Conservation (phyloP, 2,329 filamentous ascomycete genomes). For the Fonsecaea pedrosoi region DNA sequence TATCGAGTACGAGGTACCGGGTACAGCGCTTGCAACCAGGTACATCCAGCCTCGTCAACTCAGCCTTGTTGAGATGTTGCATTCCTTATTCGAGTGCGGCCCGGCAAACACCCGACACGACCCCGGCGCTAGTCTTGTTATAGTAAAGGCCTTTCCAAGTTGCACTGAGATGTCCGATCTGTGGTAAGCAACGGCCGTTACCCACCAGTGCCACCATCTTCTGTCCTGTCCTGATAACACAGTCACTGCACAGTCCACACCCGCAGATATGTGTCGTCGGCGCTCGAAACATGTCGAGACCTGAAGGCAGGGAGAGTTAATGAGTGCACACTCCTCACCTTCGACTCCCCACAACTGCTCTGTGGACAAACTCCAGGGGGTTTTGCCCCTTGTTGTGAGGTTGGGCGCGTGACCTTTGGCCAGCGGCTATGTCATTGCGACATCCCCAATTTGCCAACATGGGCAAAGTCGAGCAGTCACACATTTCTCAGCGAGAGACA, state of each 20-base stretch:
- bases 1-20: too few species aligned
- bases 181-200: not conserved
- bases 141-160: not conserved
- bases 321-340: not conserved
- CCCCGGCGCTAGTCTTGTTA: not conserved
- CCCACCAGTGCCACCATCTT: not conserved
- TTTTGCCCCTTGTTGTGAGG: not conserved
- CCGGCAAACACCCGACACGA: not conserved
- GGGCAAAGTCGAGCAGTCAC: conserved; percentile 7
- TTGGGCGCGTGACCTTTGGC: conserved; percentile 11
- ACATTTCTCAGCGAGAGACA: not conserved
- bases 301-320: not conserved
- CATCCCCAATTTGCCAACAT: not conserved
- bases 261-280: not conserved
- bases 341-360: not conserved
- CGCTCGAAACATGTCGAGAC: not conserved
- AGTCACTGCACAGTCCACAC: not conserved
- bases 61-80: not conserved
- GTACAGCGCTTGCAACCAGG: too few species aligned
- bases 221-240: not conserved
- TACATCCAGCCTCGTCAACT: not conserved
- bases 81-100: not conserved
- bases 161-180: not conserved
- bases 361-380: not conserved
- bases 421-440: not conserved